A percentile compares a stretch with the other conserved stretches of the same genome.
phyloP scores from a whole-genome alignment of 2,329 filamentous ascomycete species.

The Apiospora malaysiana region DNA sequence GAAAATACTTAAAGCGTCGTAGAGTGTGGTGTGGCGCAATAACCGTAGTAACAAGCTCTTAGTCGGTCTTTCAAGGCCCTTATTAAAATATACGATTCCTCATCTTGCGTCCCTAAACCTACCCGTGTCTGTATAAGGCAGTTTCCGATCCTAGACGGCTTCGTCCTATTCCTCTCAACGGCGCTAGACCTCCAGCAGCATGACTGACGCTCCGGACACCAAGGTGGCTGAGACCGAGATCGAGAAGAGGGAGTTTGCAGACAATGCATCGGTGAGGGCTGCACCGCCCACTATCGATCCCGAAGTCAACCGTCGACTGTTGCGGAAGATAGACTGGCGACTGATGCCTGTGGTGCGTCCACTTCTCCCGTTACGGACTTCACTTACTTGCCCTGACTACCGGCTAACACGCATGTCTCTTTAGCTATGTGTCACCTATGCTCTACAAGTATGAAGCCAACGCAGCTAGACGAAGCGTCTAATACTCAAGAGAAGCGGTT shows the following conservation, averaged over 20 bases:
- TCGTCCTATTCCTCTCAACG: not conserved
- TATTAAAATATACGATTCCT: not conserved
- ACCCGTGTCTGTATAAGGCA: not conserved
- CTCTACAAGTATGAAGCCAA: slow-evolving; percentile 20
- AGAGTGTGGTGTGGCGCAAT: not conserved
- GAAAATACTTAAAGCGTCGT: not conserved
- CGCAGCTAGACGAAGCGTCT: not conserved
- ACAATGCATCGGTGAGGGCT: not conserved
- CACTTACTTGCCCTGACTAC: not conserved
- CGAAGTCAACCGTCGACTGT: slow-evolving; percentile 19
- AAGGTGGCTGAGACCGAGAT: slow-evolving; percentile 7
- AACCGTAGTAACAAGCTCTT: not conserved
- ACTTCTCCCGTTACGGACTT: too few relatives aligned
- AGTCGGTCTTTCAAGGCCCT: not conserved
- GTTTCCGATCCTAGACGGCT: not conserved
- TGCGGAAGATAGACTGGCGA: slow-evolving; percentile 32
- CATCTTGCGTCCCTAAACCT: not conserved
- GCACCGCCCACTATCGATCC: slow-evolving; percentile 17
- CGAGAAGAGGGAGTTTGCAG: not conserved
- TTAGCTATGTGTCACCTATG: slow-evolving; percentile 40
- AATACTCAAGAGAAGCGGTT: not conserved
- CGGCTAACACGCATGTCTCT: not conserved
- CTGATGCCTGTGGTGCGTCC: slow-evolving; percentile 34
- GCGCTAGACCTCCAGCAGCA: not conserved
- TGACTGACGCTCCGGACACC: not conserved